Conservation (phyloP, 176 grass and related monocot species). For the Rhynchospora tenuis region DNA sequence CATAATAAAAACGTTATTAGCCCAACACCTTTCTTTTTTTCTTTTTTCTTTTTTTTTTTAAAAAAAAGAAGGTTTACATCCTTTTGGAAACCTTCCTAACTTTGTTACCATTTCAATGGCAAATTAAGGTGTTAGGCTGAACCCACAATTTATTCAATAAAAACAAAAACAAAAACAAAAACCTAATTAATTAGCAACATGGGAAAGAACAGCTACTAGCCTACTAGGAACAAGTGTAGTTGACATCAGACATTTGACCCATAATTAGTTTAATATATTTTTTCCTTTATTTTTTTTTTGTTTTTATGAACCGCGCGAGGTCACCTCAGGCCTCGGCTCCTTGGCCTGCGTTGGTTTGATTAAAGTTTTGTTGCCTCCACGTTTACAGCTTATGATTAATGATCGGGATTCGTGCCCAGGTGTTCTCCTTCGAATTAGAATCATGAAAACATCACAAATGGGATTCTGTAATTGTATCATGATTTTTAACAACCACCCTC, state of each 20-base stretch:
- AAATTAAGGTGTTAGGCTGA: no score
- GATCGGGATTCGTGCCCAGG: background rate
- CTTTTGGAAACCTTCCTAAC: no score
- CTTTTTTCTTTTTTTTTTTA: no score
- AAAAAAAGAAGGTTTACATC: no score
- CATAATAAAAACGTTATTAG: no score
- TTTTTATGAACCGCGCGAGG: background rate
- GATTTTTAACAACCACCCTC: background rate
- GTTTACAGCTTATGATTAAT: background rate
- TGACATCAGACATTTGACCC: background rate
- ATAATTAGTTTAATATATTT: background rate
- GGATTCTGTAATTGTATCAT: background rate
- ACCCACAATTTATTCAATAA: no score
- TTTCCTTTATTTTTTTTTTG: background rate
- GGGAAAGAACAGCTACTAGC: no score
- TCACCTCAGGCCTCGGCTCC: background rate
- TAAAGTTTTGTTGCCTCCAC: slow-evolving; percentile 4
- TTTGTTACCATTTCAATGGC: no score
- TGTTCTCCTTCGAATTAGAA: background rate
- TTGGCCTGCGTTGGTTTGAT: background rate
- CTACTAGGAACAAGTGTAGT: background rate
- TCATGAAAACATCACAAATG: background rate
- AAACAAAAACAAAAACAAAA: no score
- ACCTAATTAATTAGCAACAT: no score
- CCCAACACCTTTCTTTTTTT: no score